Evolutionary conservation across 2,329 filamentous ascomycete species (phyloP), one percentile per base, ranked within the genome.

Genomic region (Alternaria atra): DNA sequence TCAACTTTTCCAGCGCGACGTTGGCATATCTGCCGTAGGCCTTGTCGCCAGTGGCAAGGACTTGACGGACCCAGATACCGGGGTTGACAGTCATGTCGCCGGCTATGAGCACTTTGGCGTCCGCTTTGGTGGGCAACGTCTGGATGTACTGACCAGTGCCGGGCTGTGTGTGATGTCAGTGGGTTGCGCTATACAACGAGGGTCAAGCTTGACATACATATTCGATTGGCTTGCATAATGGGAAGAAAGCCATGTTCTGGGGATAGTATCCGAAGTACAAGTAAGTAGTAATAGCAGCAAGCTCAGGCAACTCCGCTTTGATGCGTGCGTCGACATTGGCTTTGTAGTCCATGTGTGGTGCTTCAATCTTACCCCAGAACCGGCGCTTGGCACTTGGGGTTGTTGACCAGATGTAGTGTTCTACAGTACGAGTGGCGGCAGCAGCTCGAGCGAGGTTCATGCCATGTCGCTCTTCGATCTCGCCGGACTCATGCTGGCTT

Each of bases 371-470:
- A 0, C 81, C 80, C 0, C 63, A 59, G 5, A 74, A 75, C 15
- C 78, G 70, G 12, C 59, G 65, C 34, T 63, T 67, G 5, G 74
- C 68, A 35, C 77, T 75, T 1, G 82, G 82, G 5, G 82, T 72
- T 0, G 82, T 84, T 7, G 79, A 82, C 80, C 81, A 84, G 55
- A 84, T 73, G 64, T 79, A 84, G 60, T 83, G 80, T 55, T 81
- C 70, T 1, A 84, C 73, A 0, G 79, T 77, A 0, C 66, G 13
- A 0, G 73, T 80, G 7, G 67, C 60, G 0, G 77, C 73, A 0
- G 82, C 82, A 3, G 81, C 81, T 5, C 74, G 73, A 4, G 81
- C 81, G 5, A 84, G 60, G 40, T 81, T 83, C 64, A 76, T 79
- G 6, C 78, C 81, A 40, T 82, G 80, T 10, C 60, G 54, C 15